Evolutionary conservation across 2,329 filamentous ascomycete species (phyloP).

Genomic region (Penicillium sp.): DNA sequence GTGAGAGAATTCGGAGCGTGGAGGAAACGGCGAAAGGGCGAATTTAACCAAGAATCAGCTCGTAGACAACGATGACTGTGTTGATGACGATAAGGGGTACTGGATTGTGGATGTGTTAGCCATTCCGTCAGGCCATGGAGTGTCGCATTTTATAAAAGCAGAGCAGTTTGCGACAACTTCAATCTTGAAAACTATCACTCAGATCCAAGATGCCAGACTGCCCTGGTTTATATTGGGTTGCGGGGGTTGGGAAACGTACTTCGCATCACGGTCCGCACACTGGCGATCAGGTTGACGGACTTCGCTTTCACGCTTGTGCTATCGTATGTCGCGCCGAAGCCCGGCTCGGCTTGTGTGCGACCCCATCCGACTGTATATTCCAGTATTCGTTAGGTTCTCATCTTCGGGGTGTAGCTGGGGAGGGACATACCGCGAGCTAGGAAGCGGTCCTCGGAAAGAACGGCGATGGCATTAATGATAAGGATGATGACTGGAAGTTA

Average conservation of each 20-base stretch:
- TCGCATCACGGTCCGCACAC: slow-evolving; percentile 87
- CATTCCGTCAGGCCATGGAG: background rate
- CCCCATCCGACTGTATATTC: slow-evolving; percentile 73
- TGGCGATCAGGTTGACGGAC: slow-evolving; percentile 83
- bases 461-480: slow-evolving; percentile 87
- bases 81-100: slow-evolving; percentile 85
- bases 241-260: slow-evolving; percentile 57
- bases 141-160: background rate
- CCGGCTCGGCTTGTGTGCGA: slow-evolving; percentile 60
- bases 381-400: slow-evolving; percentile 7
- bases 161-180: background rate
- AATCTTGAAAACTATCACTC: background rate
- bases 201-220: background rate
- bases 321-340: slow-evolving; percentile 69
- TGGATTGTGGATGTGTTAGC: slow-evolving; percentile 32
- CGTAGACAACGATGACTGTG: slow-evolving; percentile 77
- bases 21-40: background rate
- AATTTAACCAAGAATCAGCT: slow-evolving; percentile 68
- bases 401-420: background rate
- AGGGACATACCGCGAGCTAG: slow-evolving; percentile 66
- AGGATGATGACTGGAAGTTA: slow-evolving; percentile 66
- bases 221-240: background rate
- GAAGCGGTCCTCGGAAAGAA: slow-evolving; percentile 93
- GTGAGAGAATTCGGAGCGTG: background rate
- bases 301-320: slow-evolving; percentile 81